A percentile compares a stretch with the other conserved stretches of the same genome.
These are phyloP conservation scores for Cnidoscolus chayamansa DNA, from an alignment of 441 rosid genomes.

Conservation along the genomic window DNA sequence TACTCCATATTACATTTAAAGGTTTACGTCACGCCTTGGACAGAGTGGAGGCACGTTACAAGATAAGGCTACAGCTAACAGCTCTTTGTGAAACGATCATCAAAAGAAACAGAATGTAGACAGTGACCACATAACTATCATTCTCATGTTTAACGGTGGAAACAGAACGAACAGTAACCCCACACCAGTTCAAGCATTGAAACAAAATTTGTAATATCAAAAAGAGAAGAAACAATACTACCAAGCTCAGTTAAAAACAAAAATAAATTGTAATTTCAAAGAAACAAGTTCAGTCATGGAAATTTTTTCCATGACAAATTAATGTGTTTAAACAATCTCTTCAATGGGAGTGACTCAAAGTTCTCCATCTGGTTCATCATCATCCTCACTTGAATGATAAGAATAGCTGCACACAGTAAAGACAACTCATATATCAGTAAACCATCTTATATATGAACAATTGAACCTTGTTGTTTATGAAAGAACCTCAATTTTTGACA, in stretches of 20 bases:
- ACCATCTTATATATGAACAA: not conserved
- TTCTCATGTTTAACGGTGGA: not conserved
- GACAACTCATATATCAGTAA: not conserved
- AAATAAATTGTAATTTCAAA: too few species aligned
- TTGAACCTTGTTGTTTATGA: not conserved
- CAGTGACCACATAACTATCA: not conserved
- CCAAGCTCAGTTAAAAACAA: too few species aligned
- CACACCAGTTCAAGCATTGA: not conserved
- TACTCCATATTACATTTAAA: too few species aligned
- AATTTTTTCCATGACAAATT: not conserved
- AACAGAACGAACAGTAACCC: not conserved
- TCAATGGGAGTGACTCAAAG: slow-evolving; percentile 29
- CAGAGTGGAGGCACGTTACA: too few species aligned
- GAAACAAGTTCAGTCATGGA: not conserved
- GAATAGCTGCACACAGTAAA: slow-evolving; percentile 30
- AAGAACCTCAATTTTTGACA: not conserved
- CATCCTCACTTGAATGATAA: slow-evolving; percentile 3
- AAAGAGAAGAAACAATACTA: not conserved
- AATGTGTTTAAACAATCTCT: not conserved
- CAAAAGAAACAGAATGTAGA: not conserved
- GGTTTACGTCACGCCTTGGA: too few species aligned
- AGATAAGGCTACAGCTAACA: too few species aligned
- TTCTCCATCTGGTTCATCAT: slow-evolving; percentile 35
- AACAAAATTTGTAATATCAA: not conserved
- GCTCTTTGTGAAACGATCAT: too few species aligned